phyloP scores from a whole-genome alignment of 2,329 filamentous ascomycete genomes.

The Proliferodiscus dingleyae region DNA sequence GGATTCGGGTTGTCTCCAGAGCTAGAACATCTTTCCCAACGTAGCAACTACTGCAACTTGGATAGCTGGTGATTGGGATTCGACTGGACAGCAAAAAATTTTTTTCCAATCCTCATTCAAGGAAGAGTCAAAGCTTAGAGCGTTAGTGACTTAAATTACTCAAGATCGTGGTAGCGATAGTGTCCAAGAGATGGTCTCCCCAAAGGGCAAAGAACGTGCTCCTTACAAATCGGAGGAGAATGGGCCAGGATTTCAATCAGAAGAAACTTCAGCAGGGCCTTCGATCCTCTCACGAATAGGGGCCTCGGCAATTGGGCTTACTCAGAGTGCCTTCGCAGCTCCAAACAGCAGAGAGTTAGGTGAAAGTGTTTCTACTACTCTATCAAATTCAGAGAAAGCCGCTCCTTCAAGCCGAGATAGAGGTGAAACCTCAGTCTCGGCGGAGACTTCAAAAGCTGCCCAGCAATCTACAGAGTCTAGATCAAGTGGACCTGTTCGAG shows the following conservation, averaged over 20 bases:
- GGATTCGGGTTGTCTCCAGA: conserved; percentile 1
- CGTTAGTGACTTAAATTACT: too few species aligned
- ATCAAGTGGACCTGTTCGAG: conserved; percentile 1
- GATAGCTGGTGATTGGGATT: too few species aligned
- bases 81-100: too few species aligned
- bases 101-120: too few species aligned
- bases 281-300: conserved; percentile 25
- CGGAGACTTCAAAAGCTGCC: conserved; percentile 20
- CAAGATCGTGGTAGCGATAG: too few species aligned
- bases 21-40: not conserved
- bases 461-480: conserved; percentile 5
- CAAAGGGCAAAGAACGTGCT: conserved; percentile 6
- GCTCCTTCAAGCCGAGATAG: conserved; percentile 12
- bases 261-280: conserved; percentile 6
- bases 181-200: not conserved
- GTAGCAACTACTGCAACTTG: too few species aligned
- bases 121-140: too few species aligned
- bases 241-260: not conserved
- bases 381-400: conserved; percentile 25
- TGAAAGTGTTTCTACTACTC: conserved; percentile 15
- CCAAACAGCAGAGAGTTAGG: conserved; percentile 19
- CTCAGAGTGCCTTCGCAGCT: conserved; percentile 30
- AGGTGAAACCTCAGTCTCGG: conserved; percentile 13
- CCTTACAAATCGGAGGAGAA: not conserved
- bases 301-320: conserved; percentile 33